phyloP scores from a whole-genome alignment of 768 basidiomycete genomes.

The Collybiopsis luxurians region DNA sequence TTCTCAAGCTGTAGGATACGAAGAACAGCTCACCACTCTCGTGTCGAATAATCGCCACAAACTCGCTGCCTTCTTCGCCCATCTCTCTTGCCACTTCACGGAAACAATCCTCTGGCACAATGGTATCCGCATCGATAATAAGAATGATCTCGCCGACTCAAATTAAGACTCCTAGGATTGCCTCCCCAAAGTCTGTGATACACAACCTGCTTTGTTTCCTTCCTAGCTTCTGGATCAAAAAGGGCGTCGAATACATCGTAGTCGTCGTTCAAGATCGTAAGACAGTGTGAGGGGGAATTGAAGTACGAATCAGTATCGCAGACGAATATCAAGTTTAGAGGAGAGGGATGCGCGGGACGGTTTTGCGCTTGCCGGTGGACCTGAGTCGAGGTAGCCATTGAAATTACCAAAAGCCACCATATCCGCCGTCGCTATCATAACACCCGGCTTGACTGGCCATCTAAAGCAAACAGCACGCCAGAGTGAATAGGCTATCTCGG shows the following conservation, averaged over 20 bases:
- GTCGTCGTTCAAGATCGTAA: constrained; percentile 56
- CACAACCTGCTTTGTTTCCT: constrained; percentile 15
- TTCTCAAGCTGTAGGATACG: no score
- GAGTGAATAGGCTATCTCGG: no score
- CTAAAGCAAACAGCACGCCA: no score
- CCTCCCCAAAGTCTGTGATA: constrained; percentile 77
- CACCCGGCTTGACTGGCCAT: no score
- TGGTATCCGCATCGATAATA: constrained; percentile 77
- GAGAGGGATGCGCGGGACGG: neutral
- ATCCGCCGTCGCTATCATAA: no score
- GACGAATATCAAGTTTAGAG: neutral
- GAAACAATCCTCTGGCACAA: constrained; percentile 90
- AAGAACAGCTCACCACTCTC: constrained; percentile 48
- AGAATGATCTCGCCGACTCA: constrained; percentile 82
- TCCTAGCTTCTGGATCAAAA: constrained; percentile 27
- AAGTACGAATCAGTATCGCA: neutral
- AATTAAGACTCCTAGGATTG: constrained; percentile 71
- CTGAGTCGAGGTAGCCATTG: neutral
- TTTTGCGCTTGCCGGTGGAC: no score
- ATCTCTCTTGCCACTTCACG: constrained; percentile 87
- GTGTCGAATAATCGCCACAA: constrained; percentile 88
- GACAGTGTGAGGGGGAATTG: no score
- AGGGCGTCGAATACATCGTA: constrained; percentile 80
- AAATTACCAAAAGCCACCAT: neutral
- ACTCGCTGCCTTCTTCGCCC: constrained; percentile 76